Conservation (phyloP, 768 basidiomycete species). For the Paxillus involutus region DNA sequence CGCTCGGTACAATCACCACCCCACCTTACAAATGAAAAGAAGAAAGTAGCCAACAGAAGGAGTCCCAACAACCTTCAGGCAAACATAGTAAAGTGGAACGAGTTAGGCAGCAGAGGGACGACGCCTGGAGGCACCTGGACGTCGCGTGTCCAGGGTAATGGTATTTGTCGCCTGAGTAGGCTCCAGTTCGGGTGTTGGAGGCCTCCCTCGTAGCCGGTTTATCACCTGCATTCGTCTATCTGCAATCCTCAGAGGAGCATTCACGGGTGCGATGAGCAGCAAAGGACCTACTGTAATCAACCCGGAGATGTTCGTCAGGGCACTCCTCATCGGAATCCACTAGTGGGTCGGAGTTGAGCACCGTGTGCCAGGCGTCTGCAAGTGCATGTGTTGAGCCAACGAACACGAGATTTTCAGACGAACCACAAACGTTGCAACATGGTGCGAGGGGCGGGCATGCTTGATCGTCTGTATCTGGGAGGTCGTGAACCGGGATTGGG, state of each 20-base stretch:
- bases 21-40: slow-evolving; percentile 3
- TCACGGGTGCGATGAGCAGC: not conserved
- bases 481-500: slow-evolving; percentile 22
- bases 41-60: not conserved
- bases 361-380: slow-evolving; percentile 72
- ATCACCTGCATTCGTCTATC: slow-evolving; percentile 64
- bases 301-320: slow-evolving; percentile 60
- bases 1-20: not conserved
- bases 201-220: slow-evolving; percentile 53
- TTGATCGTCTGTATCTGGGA: slow-evolving; percentile 24
- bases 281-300: slow-evolving; percentile 58
- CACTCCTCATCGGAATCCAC: slow-evolving; percentile 74
- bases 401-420: not conserved
- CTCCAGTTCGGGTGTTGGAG: slow-evolving; percentile 55
- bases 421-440: slow-evolving; percentile 65
- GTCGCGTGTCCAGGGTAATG: not conserved
- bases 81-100: not conserved
- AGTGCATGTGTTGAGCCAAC: slow-evolving; percentile 9
- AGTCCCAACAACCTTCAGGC: not conserved
- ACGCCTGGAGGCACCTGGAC: not conserved
- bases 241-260: slow-evolving; percentile 25
- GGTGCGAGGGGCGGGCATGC: slow-evolving; percentile 37
- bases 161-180: slow-evolving; percentile 8
- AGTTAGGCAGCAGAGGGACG: slow-evolving; percentile 1
- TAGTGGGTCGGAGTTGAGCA: slow-evolving; percentile 68